Base-by-base conservation (phyloP, 139 green algal genomes). In the Tetraselmis striata region DNA sequence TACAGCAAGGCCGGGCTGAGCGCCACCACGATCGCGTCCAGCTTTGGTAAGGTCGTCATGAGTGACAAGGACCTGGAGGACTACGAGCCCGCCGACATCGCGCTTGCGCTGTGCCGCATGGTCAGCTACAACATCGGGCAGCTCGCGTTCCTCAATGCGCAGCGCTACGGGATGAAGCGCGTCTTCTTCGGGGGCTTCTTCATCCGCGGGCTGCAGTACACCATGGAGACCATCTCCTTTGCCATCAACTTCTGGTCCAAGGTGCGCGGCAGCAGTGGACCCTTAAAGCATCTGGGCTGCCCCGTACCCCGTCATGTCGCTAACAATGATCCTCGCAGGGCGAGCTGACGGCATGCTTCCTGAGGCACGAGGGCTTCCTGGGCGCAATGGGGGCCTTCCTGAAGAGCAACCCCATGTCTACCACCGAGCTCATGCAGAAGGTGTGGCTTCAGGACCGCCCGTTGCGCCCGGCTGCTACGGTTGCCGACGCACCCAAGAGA, bases 181-280 rank as follows among this genome's bases (percentile, higher is more conserved):
- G 93, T 99, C n/a, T 95, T 97, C 67, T 98, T 98, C 76, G 95
- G 95, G 22, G 96, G 96, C 58, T 99, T 99, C 89, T 99, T 99
- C 91, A 99, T 99, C 77, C 90, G 97, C 18, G 96, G 95, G 22
- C 97, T 99, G 89, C 92, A 94, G 2, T 99, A 98, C 94, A 99
- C 96, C 5, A 99, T 99, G 97, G 94, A 99, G 22, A 99, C 96
- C 74, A 98, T 99, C 67, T 96, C 90, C 59, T 99, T 96, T 86
- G 95, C 97, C 74, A 98, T 99, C 84, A 90, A 93, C 2, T 99
- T 98, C 87, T 99, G 96, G 96, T 96, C 89, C 78, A 96, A 98
- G 92, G 91, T 93, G n/a, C 1, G 75, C 18, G 45, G n/a, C n/a
- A n/a, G n/a, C n/a, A n/a, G n/a, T n/a, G n/a, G n/a, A n/a, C n/a